phyloP scores from a whole-genome alignment of 805 yeast species.

The Yamadazyma laniorum region DNA sequence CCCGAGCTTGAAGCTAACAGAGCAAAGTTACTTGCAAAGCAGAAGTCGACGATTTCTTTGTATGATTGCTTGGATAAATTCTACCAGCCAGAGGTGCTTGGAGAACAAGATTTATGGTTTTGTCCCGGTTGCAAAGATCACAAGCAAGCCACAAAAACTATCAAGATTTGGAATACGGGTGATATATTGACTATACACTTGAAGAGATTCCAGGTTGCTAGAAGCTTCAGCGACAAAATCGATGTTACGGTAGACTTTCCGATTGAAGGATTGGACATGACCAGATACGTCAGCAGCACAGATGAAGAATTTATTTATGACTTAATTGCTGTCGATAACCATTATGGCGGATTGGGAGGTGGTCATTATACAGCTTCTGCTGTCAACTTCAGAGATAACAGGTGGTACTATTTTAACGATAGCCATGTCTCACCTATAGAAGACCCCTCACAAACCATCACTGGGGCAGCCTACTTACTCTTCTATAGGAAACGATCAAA shows the following conservation, averaged over 20 bases:
- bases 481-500: constrained; percentile 68
- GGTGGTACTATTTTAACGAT: constrained; percentile 92
- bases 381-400: constrained; percentile 67
- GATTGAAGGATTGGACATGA: constrained; percentile 73
- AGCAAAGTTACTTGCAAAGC: constrained; percentile 30
- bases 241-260: constrained; percentile 86
- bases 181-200: constrained; percentile 87
- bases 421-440: constrained; percentile 61
- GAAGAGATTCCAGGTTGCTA: constrained; percentile 82
- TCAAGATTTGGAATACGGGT: constrained; percentile 92
- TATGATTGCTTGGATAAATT: constrained; percentile 75
- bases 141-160: constrained; percentile 84
- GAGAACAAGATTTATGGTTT: constrained; percentile 90
- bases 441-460: constrained; percentile 58
- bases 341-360: constrained; percentile 94
- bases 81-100: constrained; percentile 77
- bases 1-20: constrained; percentile 53
- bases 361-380: constrained; percentile 95
- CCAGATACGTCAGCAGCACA: constrained; percentile 47
- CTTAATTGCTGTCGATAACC: constrained; percentile 90
- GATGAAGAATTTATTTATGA: constrained; percentile 60
- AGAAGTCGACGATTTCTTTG: constrained; percentile 49
- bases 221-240: constrained; percentile 86
- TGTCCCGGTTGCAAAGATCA: constrained; percentile 89
- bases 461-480: constrained; percentile 81